A percentile compares a stretch with the other conserved stretches of the same genome.
These are phyloP conservation scores for Colletotrichum musae DNA, from an alignment of 2,329 filamentous ascomycete species.

Conservation along the genomic window DNA sequence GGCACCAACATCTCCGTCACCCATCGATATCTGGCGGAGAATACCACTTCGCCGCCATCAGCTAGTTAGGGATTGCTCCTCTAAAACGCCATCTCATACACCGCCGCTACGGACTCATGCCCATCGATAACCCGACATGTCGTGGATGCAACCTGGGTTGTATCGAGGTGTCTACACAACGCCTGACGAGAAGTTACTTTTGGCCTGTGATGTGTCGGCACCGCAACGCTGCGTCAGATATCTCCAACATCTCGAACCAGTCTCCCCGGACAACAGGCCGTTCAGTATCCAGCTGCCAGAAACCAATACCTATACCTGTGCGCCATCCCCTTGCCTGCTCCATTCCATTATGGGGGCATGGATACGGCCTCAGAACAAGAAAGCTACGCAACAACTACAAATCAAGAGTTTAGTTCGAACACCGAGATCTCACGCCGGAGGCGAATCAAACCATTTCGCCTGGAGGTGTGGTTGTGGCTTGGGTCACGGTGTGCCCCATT, in stretches of 20 bases:
- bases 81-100: slow-evolving; percentile 4
- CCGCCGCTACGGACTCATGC: not conserved
- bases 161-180: not conserved
- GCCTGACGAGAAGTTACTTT: not conserved
- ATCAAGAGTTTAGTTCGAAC: no score
- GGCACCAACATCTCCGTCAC: not conserved
- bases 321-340: not conserved
- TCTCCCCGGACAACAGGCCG: not conserved
- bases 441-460: not conserved
- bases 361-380: not conserved
- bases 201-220: not conserved
- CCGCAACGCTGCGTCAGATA: slow-evolving; percentile 11
- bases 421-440: no score
- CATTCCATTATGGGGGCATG: not conserved
- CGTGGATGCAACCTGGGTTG: not conserved
- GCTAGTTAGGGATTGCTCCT: not conserved
- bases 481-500: slow-evolving; percentile 15
- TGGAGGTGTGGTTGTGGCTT: slow-evolving; percentile 24
- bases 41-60: not conserved
- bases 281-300: not conserved
- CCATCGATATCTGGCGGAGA: not conserved
- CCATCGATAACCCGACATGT: not conserved
- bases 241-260: slow-evolving; percentile 2
- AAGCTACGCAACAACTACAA: no score
- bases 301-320: no score